Evolutionary conservation across 2,329 filamentous ascomycete genomes (phyloP).

Genomic region (Aspergillus pseudonomiae): DNA sequence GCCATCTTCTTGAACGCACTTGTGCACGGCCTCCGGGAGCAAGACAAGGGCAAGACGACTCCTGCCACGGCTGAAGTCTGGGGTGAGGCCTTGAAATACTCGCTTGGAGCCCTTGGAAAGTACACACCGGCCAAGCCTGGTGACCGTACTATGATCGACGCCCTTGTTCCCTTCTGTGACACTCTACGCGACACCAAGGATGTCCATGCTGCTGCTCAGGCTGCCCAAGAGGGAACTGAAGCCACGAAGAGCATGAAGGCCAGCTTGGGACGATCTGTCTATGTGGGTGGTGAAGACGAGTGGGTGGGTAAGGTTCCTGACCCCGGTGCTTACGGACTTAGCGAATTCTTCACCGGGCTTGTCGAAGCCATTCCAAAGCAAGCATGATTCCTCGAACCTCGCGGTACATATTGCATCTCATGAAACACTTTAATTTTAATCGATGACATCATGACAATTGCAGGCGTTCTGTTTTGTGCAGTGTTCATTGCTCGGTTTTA

Average conservation of each 20-base stretch:
- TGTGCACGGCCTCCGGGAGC: slow-evolving; percentile 65
- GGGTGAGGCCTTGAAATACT: slow-evolving; percentile 71
- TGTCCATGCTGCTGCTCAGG: slow-evolving; percentile 72
- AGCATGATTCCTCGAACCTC: slow-evolving; percentile 13
- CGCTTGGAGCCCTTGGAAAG: slow-evolving; percentile 69
- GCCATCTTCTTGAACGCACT: slow-evolving; percentile 91
- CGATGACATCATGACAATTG: slow-evolving; percentile 15
- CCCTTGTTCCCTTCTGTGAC: slow-evolving; percentile 83
- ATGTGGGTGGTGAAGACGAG: slow-evolving; percentile 68
- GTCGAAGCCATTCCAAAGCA: slow-evolving; percentile 53
- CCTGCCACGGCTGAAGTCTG: slow-evolving; percentile 57
- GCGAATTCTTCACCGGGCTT: slow-evolving; percentile 79
- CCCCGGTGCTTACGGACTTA: slow-evolving; percentile 77
- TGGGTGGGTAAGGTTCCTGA: slow-evolving; percentile 74
- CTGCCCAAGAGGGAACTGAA: slow-evolving; percentile 74
- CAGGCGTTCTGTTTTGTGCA: slow-evolving; percentile 2
- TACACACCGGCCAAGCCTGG: slow-evolving; percentile 91
- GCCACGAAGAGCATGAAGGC: slow-evolving; percentile 91
- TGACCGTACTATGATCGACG: slow-evolving; percentile 88
- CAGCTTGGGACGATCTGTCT: slow-evolving; percentile 80
- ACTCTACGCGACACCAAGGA: slow-evolving; percentile 67
- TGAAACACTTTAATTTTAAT: slow-evolving; percentile 13
- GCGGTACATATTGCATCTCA: slow-evolving; percentile 31
- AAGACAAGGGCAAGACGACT: slow-evolving; percentile 50
- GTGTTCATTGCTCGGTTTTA: neutral